Conservation (phyloP, 1,284 basidiomycete genomes). For the Pseudozyma sp. region DNA sequence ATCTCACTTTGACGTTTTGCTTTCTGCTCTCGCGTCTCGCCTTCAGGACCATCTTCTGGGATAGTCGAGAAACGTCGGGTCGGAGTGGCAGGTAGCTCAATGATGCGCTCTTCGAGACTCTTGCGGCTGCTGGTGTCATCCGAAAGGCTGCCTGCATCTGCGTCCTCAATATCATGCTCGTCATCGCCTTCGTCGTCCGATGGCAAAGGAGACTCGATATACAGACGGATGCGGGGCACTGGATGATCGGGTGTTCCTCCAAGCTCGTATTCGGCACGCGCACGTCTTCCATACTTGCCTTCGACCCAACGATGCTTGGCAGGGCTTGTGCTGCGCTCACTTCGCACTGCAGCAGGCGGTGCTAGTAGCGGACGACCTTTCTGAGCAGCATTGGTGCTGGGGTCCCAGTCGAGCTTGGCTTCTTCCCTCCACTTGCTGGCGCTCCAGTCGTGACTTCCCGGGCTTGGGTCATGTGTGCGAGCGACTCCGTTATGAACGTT, state of each 20-base stretch:
- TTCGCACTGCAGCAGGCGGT: conserved; percentile 11
- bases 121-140: conserved; percentile 40
- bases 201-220: conserved; percentile 60
- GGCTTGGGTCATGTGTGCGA: conserved; percentile 36
- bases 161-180: conserved; percentile 13
- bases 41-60: conserved; percentile 48
- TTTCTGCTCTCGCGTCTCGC: conserved; percentile 48
- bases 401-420: conserved; percentile 48
- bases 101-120: conserved; percentile 48
- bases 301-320: conserved; percentile 59
- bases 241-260: conserved; percentile 68
- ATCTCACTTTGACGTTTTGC: conserved; percentile 43
- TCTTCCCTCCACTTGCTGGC: conserved; percentile 46
- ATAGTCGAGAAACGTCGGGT: conserved; percentile 37
- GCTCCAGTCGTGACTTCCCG: conserved; percentile 43
- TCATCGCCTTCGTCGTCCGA: conserved; percentile 55
- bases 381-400: conserved; percentile 14
- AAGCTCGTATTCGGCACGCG: conserved; percentile 70
- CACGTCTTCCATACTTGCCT: conserved; percentile 63
- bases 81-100: conserved; percentile 34
- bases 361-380: conserved; percentile 11
- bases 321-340: conserved; percentile 27
- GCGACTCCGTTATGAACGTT: not conserved
- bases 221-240: conserved; percentile 68
- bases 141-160: conserved; percentile 19